Percentiles rank a stretch among this genome's conserved stretches.
These are phyloP conservation scores for Phialophora verrucosa DNA, from an alignment of 2,329 filamentous ascomycete species.

Conservation along the genomic window DNA sequence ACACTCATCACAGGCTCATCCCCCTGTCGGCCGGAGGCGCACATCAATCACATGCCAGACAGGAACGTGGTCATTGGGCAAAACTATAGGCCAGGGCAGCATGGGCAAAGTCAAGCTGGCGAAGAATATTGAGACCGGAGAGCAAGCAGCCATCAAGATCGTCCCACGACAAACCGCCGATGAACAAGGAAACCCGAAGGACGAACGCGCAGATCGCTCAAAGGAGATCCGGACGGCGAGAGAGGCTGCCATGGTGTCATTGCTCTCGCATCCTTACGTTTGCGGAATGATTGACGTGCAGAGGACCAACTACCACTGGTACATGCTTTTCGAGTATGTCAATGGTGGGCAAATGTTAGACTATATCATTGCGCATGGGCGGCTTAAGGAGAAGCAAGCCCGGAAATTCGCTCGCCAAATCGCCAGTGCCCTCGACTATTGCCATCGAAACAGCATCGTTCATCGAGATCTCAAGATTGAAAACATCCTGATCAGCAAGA, in stretches of 20 bases:
- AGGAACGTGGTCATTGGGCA: slow-evolving; percentile 92
- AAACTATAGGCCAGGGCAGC: slow-evolving; percentile 95
- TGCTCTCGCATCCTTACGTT: slow-evolving; percentile 93
- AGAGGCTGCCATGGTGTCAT: slow-evolving; percentile 93
- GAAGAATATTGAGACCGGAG: slow-evolving; percentile 83
- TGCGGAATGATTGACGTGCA: slow-evolving; percentile 95
- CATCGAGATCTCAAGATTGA: slow-evolving; percentile 98
- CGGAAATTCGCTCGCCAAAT: slow-evolving; percentile 98
- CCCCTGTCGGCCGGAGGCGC: slow-evolving; percentile 58
- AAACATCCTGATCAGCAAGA: slow-evolving; percentile 99
- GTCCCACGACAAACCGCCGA: slow-evolving; percentile 89
- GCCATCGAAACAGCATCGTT: slow-evolving; percentile 96
- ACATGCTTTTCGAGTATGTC: slow-evolving; percentile 99
- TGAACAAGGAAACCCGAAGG: slow-evolving; percentile 72
- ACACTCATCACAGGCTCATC: slow-evolving; percentile 49
- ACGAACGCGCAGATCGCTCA: slow-evolving; percentile 92
- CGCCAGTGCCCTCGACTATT: slow-evolving; percentile 94
- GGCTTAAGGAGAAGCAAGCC: slow-evolving; percentile 97
- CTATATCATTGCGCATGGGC: slow-evolving; percentile 98
- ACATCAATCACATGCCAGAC: slow-evolving; percentile 90
- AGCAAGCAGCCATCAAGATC: slow-evolving; percentile 98
- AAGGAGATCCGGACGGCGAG: slow-evolving; percentile 94
- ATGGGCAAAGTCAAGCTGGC: slow-evolving; percentile 99
- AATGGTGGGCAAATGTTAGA: slow-evolving; percentile 99
- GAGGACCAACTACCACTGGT: slow-evolving; percentile 97